Percentiles rank a stretch among this genome's conserved stretches.
These are phyloP conservation scores for Leishmania arabica DNA, from an alignment of 208 protist species.

Conservation along the genomic window DNA sequence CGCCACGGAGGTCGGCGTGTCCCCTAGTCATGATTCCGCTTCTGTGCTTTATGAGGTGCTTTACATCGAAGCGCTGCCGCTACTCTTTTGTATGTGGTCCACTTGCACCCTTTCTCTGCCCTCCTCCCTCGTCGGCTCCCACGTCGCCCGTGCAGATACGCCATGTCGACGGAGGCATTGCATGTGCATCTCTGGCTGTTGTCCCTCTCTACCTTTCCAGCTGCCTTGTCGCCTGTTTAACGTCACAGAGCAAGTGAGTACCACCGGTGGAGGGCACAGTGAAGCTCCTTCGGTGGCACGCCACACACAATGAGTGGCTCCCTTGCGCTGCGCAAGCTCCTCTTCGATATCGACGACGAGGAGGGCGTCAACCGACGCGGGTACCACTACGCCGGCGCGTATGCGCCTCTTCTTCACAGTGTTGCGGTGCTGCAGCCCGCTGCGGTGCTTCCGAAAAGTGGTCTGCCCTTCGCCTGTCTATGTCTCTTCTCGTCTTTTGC, in stretches of 20 bases:
- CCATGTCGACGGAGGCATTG: background rate
- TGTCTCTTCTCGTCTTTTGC: slow-evolving; percentile 58
- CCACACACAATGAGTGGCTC: slow-evolving; percentile 58
- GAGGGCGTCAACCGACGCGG: slow-evolving; percentile 52
- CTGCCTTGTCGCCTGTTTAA: background rate
- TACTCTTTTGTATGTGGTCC: background rate
- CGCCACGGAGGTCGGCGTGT: background rate
- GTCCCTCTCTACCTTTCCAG: background rate
- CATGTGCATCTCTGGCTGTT: background rate
- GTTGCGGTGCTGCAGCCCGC: slow-evolving; percentile 52
- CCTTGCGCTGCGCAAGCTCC: slow-evolving; percentile 68
- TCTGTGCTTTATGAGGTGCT: background rate
- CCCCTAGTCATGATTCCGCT: background rate
- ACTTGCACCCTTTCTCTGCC: background rate
- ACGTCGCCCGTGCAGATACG: background rate
- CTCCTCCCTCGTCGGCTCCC: background rate
- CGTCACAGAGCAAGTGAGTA: background rate
- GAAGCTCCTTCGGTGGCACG: background rate
- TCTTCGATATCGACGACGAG: slow-evolving; percentile 57
- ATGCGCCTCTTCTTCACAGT: slow-evolving; percentile 53
- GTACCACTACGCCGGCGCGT: slow-evolving; percentile 72
- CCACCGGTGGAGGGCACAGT: background rate
- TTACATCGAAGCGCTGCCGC: background rate
- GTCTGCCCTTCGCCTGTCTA: slow-evolving; percentile 41
- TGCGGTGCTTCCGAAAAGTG: slow-evolving; percentile 56